Evolutionary conservation across 768 basidiomycete genomes (phyloP), one percentile per base, ranked within the genome.

Genomic region (Mycena capillaripes): DNA sequence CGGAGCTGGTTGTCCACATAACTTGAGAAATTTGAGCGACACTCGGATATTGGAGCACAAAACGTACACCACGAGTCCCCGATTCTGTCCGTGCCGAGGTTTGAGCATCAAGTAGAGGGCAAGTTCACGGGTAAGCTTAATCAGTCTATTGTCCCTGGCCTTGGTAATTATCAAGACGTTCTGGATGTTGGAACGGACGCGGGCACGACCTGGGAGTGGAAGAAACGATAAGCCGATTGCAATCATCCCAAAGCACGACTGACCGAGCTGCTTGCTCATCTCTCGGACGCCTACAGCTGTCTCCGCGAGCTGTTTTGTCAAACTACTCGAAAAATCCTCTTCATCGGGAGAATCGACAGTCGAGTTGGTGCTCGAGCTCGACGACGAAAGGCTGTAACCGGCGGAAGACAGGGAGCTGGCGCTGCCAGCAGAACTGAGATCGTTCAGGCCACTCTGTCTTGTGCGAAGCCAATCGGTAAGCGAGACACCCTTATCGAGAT

Each of bases 231-330:
- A 74, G 79, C 71, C 27, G 62, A 61, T 40, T 58, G 38, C 38
- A 44, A 56, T 40, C 32, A 59, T 46, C 59, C 50, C 38, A 42
- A n/a, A 63, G 50, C 57, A 73, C 40, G 32, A 84, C 88, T 78
- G 76, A 96, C 97, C 98, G 21, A 99, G 92, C 81, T 97, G 95
- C 82, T 97, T 97, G 90, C 96, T 97, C 96, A 98, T 97, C 83
- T 99, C 98, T 57, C 98, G 89, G 14, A 99, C 98, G 44, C 96
- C 94, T 16, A 96, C 95, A 21, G 98, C 98, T 23, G 98, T 99
- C 84, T 97, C 97, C 10, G 97, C 98, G 17, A 99, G 87, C 76
- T 97, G 95, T 79, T 90, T 93, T 8, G 98, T 99, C 77, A 99
- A 82, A 79, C 92, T 97, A 50, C 89, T 89, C 1, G 88, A 89